These are phyloP conservation scores for Agaricus blazei DNA, from an alignment of 768 basidiomycete species.

Conservation along the genomic window DNA sequence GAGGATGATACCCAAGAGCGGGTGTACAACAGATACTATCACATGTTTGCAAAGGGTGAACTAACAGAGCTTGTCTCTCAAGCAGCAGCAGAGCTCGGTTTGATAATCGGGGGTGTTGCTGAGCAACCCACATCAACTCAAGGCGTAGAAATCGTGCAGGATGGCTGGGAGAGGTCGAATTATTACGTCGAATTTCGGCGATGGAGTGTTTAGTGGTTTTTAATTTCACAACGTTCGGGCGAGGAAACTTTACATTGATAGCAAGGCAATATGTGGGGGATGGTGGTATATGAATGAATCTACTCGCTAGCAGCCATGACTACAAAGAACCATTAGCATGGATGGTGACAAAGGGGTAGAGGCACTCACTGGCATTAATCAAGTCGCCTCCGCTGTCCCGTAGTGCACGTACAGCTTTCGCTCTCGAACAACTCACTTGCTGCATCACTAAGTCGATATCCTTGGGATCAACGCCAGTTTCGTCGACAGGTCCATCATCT, in stretches of 20 bases:
- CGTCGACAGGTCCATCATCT: conserved; percentile 78
- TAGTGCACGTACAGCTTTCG: conserved; percentile 86
- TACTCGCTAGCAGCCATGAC: conserved; percentile 94
- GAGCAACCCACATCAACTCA: conserved; percentile 15
- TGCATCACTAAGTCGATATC: conserved; percentile 93
- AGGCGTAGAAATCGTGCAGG: conserved; percentile 65
- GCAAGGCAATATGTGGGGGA: conserved; percentile 26
- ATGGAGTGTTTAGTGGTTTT: conserved; percentile 36
- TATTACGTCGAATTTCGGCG: conserved; percentile 75
- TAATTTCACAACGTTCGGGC: background rate
- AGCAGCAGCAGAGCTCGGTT: conserved; percentile 55
- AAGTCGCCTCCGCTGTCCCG: conserved; percentile 92
- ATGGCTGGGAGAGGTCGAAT: conserved; percentile 87
- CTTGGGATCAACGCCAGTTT: conserved; percentile 86
- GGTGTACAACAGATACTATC: conserved; percentile 84
- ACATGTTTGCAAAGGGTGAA: conserved; percentile 88
- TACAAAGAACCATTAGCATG: conserved; percentile 22
- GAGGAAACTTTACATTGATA: conserved; percentile 18
- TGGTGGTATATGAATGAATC: conserved; percentile 26
- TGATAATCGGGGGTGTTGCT: conserved; percentile 41
- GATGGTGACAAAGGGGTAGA: background rate
- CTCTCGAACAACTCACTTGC: conserved; percentile 84
- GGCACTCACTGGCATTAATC: conserved; percentile 89
- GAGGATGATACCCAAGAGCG: conserved; percentile 13
- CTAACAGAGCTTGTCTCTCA: conserved; percentile 53